phyloP scores from a whole-genome alignment of 2,329 filamentous ascomycete genomes.

The Hypomyces perniciosus region DNA sequence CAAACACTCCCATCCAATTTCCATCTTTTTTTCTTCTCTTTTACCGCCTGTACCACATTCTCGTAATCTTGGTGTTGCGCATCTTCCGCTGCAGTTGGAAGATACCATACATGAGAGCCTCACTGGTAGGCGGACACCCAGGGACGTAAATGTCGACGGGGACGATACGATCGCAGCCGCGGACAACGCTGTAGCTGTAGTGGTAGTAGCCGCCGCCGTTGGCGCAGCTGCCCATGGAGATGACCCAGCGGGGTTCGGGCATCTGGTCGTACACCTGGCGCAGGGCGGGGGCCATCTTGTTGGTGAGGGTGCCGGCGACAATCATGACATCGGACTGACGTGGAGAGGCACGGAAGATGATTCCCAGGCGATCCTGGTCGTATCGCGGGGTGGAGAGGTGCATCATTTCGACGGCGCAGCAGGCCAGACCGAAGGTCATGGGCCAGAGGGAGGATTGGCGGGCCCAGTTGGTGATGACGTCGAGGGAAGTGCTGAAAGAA shows the following conservation, averaged over 20 bases:
- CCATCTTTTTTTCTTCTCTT: neutral
- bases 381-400: constrained; percentile 81
- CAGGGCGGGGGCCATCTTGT: constrained; percentile 92
- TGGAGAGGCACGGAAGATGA: constrained; percentile 84
- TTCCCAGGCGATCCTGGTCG: constrained; percentile 82
- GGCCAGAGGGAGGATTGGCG: constrained; percentile 82
- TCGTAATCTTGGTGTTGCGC: constrained; percentile 50
- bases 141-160: constrained; percentile 78
- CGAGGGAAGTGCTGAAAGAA: constrained; percentile 60
- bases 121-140: constrained; percentile 59
- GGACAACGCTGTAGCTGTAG: constrained; percentile 73
- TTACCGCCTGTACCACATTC: constrained; percentile 56
- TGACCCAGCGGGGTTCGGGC: constrained; percentile 83
- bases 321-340: constrained; percentile 92
- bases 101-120: constrained; percentile 63
- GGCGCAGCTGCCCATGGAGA: constrained; percentile 77
- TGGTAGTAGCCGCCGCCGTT: constrained; percentile 85
- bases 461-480: constrained; percentile 77
- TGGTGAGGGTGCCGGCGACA: constrained; percentile 84
- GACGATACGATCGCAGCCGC: constrained; percentile 70
- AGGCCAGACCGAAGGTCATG: constrained; percentile 82
- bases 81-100: constrained; percentile 76
- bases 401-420: constrained; percentile 92
- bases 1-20: neutral
- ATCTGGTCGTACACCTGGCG: constrained; percentile 94